Conservation (phyloP, 768 basidiomycete genomes). For the Suillus bovinus region DNA sequence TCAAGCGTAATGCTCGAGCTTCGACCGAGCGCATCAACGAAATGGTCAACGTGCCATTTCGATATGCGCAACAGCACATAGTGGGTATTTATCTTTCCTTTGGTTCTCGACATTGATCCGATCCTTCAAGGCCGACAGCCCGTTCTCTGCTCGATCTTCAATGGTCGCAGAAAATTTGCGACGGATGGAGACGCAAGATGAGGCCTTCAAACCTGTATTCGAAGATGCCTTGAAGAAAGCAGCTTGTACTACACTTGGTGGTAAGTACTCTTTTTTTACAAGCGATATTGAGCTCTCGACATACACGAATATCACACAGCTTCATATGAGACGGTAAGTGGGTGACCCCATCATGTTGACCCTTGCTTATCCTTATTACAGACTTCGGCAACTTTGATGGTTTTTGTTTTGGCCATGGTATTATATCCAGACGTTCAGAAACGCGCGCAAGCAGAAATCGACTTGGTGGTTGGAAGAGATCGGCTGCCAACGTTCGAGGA, state of each 20-base stretch:
- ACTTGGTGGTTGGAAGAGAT: slow-evolving; percentile 21
- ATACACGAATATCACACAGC: neutral
- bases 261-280: slow-evolving; percentile 5
- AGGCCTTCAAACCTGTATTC: slow-evolving; percentile 7
- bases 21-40: neutral
- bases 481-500: slow-evolving; percentile 17
- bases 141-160: neutral
- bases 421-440: slow-evolving; percentile 17
- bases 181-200: slow-evolving; percentile 20
- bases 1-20: slow-evolving; percentile 8
- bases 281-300: neutral
- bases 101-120: neutral
- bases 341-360: neutral
- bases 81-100: neutral
- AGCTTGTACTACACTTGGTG: slow-evolving; percentile 15
- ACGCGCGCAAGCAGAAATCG: slow-evolving; percentile 23
- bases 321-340: slow-evolving; percentile 15
- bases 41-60: slow-evolving; percentile 10
- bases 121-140: neutral
- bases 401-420: slow-evolving; percentile 21
- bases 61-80: slow-evolving; percentile 7
- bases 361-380: neutral
- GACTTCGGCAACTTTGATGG: slow-evolving; percentile 13
- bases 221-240: slow-evolving; percentile 12
- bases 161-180: slow-evolving; percentile 19